A percentile compares a stretch with the other conserved stretches of the same genome.
Conservation (phyloP, 2,329 filamentous ascomycete genomes). For the Cordyceps farinosa region DNA sequence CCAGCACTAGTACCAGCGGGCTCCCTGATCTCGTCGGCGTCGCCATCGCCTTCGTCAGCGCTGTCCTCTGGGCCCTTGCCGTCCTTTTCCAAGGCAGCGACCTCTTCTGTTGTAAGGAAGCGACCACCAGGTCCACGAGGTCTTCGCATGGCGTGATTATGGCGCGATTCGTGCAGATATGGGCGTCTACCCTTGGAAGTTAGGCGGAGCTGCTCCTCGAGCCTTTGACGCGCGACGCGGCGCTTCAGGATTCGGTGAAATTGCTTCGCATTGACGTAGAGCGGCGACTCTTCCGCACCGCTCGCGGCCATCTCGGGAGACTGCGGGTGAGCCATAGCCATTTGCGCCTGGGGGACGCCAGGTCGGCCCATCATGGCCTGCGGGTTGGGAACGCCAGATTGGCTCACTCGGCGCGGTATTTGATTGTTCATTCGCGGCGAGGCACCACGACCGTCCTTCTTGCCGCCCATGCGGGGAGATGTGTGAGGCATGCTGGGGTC, state of each 20-base stretch:
- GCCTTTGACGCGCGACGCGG: slow-evolving; percentile 83
- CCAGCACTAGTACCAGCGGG: slow-evolving; percentile 39
- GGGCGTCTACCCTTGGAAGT: slow-evolving; percentile 96
- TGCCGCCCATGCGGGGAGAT: slow-evolving; percentile 74
- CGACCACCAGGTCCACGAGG: slow-evolving; percentile 90
- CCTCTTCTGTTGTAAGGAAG: slow-evolving; percentile 94
- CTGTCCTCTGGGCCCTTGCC: slow-evolving; percentile 38
- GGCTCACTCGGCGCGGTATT: slow-evolving; percentile 68
- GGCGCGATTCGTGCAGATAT: slow-evolving; percentile 93
- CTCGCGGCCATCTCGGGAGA: slow-evolving; percentile 75
- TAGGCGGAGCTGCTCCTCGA: slow-evolving; percentile 87
- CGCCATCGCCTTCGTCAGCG: slow-evolving; percentile 32
- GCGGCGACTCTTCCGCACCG: slow-evolving; percentile 79
- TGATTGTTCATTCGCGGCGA: slow-evolving; percentile 72
- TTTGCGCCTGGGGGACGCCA: slow-evolving; percentile 54
- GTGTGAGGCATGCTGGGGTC: slow-evolving; percentile 66
- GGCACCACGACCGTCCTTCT: slow-evolving; percentile 66
- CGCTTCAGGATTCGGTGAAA: slow-evolving; percentile 97
- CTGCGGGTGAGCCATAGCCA: slow-evolving; percentile 64
- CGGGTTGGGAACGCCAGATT: slow-evolving; percentile 68
- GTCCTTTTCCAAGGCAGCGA: slow-evolving; percentile 78
- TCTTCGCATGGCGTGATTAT: slow-evolving; percentile 96
- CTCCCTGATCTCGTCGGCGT: slow-evolving; percentile 26
- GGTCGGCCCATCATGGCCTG: slow-evolving; percentile 73
- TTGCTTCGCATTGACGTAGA: slow-evolving; percentile 98